Conservation (phyloP, 768 basidiomycete genomes). For the Gymnopilus junonius region DNA sequence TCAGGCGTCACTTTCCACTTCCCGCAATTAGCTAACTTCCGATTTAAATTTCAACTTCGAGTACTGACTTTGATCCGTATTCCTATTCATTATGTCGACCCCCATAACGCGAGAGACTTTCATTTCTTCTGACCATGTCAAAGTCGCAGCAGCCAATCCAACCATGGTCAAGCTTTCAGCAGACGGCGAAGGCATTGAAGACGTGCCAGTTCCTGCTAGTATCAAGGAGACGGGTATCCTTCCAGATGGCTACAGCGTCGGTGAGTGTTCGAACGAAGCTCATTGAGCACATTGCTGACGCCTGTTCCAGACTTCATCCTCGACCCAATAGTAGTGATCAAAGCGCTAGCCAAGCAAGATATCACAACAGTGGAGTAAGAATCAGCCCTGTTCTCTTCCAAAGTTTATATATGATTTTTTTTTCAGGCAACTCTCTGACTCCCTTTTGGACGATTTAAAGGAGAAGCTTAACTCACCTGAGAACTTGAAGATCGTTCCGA, state of each 20-base stretch:
- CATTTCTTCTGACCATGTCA: conserved; percentile 1
- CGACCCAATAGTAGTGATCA: background rate
- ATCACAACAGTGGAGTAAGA: background rate
- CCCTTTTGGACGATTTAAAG: background rate
- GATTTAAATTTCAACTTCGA: background rate
- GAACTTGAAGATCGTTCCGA: background rate
- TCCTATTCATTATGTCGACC: background rate
- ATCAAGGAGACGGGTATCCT: background rate
- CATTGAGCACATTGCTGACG: background rate
- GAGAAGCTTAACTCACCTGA: background rate
- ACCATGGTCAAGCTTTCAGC: background rate
- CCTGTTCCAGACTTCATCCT: background rate
- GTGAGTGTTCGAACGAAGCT: background rate
- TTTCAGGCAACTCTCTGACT: background rate
- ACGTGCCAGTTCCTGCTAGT: background rate
- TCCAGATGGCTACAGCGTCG: background rate
- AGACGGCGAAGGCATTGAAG: background rate
- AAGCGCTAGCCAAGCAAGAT: background rate
- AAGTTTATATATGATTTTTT: background rate
- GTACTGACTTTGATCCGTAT: no score
- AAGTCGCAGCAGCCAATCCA: background rate
- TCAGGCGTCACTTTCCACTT: background rate
- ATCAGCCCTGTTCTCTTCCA: no score
- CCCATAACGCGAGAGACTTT: background rate
- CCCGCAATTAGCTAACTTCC: background rate